Conservation (phyloP, 2,329 filamentous ascomycete species). For the Aspergillus sp. region DNA sequence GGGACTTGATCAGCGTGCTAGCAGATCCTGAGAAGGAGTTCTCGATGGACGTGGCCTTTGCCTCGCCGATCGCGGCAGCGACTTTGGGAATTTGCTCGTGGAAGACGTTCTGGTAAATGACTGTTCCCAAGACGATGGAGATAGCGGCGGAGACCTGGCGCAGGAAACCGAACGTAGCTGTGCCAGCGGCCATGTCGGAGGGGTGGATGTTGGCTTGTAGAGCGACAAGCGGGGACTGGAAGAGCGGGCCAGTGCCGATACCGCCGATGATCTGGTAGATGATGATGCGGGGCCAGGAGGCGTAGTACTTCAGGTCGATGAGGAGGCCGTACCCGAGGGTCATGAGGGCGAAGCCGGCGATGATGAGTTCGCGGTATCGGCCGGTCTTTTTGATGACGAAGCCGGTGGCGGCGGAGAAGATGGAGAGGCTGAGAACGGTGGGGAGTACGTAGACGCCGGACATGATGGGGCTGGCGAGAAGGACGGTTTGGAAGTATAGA, state of each 20-base stretch:
- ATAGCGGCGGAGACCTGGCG: slow-evolving; percentile 60
- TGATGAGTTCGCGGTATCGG: slow-evolving; percentile 63
- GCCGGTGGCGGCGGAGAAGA: slow-evolving; percentile 62
- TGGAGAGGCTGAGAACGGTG: slow-evolving; percentile 66
- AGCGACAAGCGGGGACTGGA: slow-evolving; percentile 63
- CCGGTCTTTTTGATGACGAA: slow-evolving; percentile 75
- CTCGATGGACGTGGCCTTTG: slow-evolving; percentile 23
- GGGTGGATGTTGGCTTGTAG: slow-evolving; percentile 64
- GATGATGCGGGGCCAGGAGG: slow-evolving; percentile 52
- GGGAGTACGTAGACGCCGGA: slow-evolving; percentile 76
- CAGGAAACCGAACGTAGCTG: slow-evolving; percentile 62
- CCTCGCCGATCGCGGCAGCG: slow-evolving; percentile 27
- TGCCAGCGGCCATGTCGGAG: slow-evolving; percentile 63
- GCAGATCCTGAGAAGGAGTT: slow-evolving; percentile 40
- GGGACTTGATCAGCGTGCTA: slow-evolving; percentile 34
- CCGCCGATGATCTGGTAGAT: slow-evolving; percentile 62
- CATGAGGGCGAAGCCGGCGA: slow-evolving; percentile 59
- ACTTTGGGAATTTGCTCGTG: slow-evolving; percentile 33
- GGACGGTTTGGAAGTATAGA: slow-evolving; percentile 78
- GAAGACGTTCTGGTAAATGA: slow-evolving; percentile 48
- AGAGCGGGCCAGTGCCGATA: slow-evolving; percentile 63
- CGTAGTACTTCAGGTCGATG: slow-evolving; percentile 58
- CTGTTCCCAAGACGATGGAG: slow-evolving; percentile 60
- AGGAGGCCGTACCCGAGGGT: slow-evolving; percentile 67
- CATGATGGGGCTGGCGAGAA: slow-evolving; percentile 67